Evolutionary conservation across 768 basidiomycete genomes (phyloP), one percentile per base, ranked within the genome.

Genomic region (Tylopilus balloui): DNA sequence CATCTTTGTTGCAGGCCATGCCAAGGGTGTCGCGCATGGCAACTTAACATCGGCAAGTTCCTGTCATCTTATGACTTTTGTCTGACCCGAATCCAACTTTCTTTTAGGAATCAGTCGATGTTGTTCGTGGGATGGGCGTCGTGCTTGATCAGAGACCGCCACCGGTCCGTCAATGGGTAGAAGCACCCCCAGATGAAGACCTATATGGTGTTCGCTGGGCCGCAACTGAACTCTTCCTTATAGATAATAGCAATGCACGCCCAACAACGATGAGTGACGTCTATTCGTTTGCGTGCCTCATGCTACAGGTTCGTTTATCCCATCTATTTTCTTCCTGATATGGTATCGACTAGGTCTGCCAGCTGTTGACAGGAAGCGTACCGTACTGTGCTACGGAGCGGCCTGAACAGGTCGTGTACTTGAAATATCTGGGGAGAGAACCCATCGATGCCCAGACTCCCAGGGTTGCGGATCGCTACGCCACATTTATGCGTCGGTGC

Each of bases 211-310:
- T 48, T 28, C 55, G 55, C 27, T 56, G 55, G 55, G 42, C 48
- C 6, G 55, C 55, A 15, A n/a, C 45, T 5, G 55, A 56, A 11
- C 21, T 56, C 13, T 56, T 56, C 42, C 14, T 15, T 4, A 13
- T 47, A 2, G 45, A 56, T 1, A 3, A 27, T 6, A 28, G 19
- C n/a, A 15, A 43, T 39, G 25, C 23, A 19, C 12, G 1, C 2
- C 48, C 54, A 12, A 56, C 55, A 17, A 44, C 23, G 24, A 56
- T 56, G 55, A 47, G 54, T 7, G 55, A 56, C 7, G 38, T 56
- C 19, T 56, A 56, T 21, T 56, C 55, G 6, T 56, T 56, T 11
- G 54, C 28, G 10, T 56, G 55, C 15, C 48, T 56, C 5, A 51
- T 51, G 54, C 55, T 56, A 12, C 55, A 56, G 48, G 55, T 56